phyloP scores from a whole-genome alignment of 2,329 filamentous ascomycete genomes.

The Beauveria medogensis region DNA sequence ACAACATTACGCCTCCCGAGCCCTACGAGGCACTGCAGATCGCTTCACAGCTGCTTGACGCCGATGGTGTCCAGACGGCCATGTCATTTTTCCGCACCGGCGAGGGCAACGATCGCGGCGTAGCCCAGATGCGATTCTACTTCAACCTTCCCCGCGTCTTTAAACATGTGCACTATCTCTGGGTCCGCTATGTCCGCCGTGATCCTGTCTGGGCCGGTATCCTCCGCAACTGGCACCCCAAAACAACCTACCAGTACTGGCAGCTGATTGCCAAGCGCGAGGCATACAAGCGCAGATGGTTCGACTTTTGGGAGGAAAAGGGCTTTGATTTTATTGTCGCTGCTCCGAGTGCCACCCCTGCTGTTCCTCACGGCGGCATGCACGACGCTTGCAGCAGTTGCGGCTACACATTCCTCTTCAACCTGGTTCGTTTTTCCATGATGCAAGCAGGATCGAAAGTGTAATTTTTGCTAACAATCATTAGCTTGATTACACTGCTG shows the following conservation, averaged over 20 bases:
- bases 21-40: slow-evolving; percentile 70
- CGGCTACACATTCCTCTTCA: slow-evolving; percentile 91
- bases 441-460: too few relatives aligned
- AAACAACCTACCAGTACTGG: slow-evolving; percentile 74
- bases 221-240: slow-evolving; percentile 63
- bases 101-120: slow-evolving; percentile 74
- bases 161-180: slow-evolving; percentile 82
- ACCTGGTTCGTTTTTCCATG: slow-evolving; percentile 52
- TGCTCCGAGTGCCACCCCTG: slow-evolving; percentile 84
- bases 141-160: slow-evolving; percentile 65
- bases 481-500: slow-evolving; percentile 76
- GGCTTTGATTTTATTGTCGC: slow-evolving; percentile 72
- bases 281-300: slow-evolving; percentile 68
- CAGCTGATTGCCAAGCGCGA: slow-evolving; percentile 70
- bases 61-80: slow-evolving; percentile 77
- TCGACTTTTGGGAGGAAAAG: slow-evolving; percentile 72
- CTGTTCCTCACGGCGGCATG: slow-evolving; percentile 82
- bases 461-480: slow-evolving; percentile 4
- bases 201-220: slow-evolving; percentile 74
- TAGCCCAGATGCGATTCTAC: slow-evolving; percentile 64
- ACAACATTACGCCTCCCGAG: slow-evolving; percentile 54
- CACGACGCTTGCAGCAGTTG: slow-evolving; percentile 76
- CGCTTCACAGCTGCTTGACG: slow-evolving; percentile 72
- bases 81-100: slow-evolving; percentile 66
- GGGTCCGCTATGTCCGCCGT: slow-evolving; percentile 72